Percentiles rank a stretch among this genome's conserved stretches.
Evolutionary conservation across 805 yeast genomes (phyloP).

Genomic region (Candida tibetensis): DNA sequence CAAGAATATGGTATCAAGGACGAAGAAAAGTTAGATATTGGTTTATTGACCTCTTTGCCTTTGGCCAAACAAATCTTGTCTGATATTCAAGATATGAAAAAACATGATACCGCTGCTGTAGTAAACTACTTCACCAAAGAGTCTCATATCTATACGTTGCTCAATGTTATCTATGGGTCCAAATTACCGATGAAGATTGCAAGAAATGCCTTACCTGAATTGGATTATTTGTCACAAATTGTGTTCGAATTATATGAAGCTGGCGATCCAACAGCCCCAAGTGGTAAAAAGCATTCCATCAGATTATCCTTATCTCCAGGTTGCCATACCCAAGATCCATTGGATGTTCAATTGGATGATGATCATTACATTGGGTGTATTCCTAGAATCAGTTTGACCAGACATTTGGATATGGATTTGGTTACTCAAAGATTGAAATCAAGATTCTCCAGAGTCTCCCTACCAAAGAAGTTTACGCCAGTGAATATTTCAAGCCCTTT

Average conservation of each 20-base stretch:
- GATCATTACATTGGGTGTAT: constrained; percentile 96
- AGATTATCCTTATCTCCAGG: constrained; percentile 95
- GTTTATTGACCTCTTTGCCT: constrained; percentile 89
- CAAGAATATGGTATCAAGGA: constrained; percentile 98
- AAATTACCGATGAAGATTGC: constrained; percentile 94
- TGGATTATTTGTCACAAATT: constrained; percentile 92
- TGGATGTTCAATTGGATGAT: constrained; percentile 93
- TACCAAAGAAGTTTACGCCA: constrained; percentile 90
- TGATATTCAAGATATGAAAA: constrained; percentile 78
- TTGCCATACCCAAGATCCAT: constrained; percentile 95
- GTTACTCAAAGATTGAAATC: constrained; percentile 77
- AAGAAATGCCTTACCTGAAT: constrained; percentile 91
- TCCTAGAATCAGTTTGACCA: constrained; percentile 83
- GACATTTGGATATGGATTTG: constrained; percentile 89
- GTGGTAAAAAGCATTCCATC: constrained; percentile 81
- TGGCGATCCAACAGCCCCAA: constrained; percentile 55
- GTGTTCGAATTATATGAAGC: constrained; percentile 89
- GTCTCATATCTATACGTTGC: constrained; percentile 89
- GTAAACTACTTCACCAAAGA: constrained; percentile 95
- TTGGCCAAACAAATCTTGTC: constrained; percentile 80
- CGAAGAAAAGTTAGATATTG: constrained; percentile 93
- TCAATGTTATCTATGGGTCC: constrained; percentile 88
- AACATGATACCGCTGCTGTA: constrained; percentile 76
- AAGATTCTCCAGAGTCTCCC: constrained; percentile 78
- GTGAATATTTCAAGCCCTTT: constrained; percentile 79